phyloP scores from a whole-genome alignment of 1,139 yeast species.

The Pichia sp. region DNA sequence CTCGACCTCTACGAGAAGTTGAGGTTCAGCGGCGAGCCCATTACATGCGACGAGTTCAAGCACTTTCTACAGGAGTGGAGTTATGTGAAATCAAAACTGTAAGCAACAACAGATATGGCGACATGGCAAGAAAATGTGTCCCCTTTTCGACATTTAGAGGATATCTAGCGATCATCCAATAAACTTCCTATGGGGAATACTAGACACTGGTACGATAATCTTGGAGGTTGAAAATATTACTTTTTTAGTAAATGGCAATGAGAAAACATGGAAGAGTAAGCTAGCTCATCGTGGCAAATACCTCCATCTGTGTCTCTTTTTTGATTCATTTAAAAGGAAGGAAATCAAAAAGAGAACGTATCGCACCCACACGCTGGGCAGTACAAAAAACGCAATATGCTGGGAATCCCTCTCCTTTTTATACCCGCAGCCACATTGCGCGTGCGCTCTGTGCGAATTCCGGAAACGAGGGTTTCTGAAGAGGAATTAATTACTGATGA shows the following conservation, averaged over 20 bases:
- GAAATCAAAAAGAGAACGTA: constrained; percentile 8
- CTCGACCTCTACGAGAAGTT: constrained; percentile 62
- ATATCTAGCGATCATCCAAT: constrained; percentile 43
- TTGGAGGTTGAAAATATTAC: constrained; percentile 41
- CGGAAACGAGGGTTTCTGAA: neutral
- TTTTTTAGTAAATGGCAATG: constrained; percentile 54
- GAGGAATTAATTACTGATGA: neutral
- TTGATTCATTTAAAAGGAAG: constrained; percentile 45
- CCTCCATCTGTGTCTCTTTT: constrained; percentile 51
- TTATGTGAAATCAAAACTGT: constrained; percentile 19
- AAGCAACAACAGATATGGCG: neutral
- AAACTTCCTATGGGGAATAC: constrained; percentile 57
- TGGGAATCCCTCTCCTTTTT: constrained; percentile 2
- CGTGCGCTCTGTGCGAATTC: neutral
- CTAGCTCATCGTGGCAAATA: constrained; percentile 69
- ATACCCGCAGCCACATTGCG: neutral
- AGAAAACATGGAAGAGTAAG: constrained; percentile 56
- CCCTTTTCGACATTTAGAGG: constrained; percentile 61
- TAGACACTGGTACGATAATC: constrained; percentile 33
- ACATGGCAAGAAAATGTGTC: constrained; percentile 36
- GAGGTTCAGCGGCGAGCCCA: constrained; percentile 61
- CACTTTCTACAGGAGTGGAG: constrained; percentile 45
- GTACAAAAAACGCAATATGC: neutral
- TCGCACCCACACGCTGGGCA: neutral
- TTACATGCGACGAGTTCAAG: constrained; percentile 57